A percentile compares a stretch with the other conserved stretches of the same genome.
phyloP scores from a whole-genome alignment of 768 basidiomycete species.

The Tulasnella sp. region DNA sequence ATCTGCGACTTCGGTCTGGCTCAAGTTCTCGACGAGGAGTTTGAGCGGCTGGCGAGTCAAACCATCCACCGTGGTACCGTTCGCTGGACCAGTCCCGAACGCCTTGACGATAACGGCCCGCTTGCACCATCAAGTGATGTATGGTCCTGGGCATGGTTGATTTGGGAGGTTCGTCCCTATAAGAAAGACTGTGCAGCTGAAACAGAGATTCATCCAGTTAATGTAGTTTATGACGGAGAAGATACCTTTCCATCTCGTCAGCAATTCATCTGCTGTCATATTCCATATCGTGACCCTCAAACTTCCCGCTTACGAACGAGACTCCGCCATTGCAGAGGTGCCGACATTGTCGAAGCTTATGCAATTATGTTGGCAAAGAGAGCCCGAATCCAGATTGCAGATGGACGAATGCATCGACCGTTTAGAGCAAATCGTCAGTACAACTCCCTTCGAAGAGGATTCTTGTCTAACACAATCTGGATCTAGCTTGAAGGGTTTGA shows the following conservation, averaged over 20 bases:
- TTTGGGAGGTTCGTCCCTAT: not conserved
- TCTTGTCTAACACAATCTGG: not conserved
- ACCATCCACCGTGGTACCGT: not conserved
- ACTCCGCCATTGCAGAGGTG: not conserved
- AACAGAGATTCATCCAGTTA: not conserved
- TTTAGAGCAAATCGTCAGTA: not conserved
- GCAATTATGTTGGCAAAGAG: not conserved
- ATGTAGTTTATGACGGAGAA: not conserved
- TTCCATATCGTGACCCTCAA: not conserved
- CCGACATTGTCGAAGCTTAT: not conserved
- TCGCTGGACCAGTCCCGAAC: not conserved
- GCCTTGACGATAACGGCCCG: not conserved
- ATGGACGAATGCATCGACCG: not conserved
- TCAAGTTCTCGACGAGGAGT: not conserved
- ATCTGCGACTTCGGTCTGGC: not conserved
- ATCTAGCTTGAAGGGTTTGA: not conserved
- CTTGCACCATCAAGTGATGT: not conserved
- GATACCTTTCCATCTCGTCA: not conserved
- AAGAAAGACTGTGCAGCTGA: not conserved
- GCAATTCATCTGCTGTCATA: not conserved
- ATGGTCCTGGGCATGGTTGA: not conserved
- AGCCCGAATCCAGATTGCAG: not conserved
- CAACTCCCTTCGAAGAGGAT: not conserved
- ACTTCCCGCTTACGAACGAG: not conserved
- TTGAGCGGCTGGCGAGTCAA: not conserved